Evolutionary conservation across 2,329 filamentous ascomycete genomes (phyloP), one percentile per base, ranked within the genome.

Genomic region (Paracorniculantispora psalliotae): DNA sequence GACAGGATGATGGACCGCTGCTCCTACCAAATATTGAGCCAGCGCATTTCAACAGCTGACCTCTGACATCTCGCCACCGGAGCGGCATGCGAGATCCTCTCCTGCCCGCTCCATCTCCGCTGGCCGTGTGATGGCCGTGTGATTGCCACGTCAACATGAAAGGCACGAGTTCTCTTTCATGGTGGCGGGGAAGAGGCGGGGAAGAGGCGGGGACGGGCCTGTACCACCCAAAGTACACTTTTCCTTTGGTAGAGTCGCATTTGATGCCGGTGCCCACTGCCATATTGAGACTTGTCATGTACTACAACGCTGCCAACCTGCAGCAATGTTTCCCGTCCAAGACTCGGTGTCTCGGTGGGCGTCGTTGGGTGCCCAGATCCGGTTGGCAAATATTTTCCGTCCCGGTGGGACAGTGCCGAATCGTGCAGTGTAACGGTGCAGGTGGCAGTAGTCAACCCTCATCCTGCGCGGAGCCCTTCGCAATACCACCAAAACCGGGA

Each of bases 131-230:
- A 53, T 57, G 55, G 28, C 43, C 43, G 49, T 54, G 30, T 54
- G 49, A 53, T 49, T 59, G 57, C 57, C 57, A 59, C 57, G 57
- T 59, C 39, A 41, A 47, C 49, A 23, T 25, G 26, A 19, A 35
- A 12, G 19, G 43, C 41, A 56, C 15, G 28, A 47, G 39, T 23
- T 47, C 7, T 47, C 41, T 35, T 25, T 25, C 17, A 35, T 46
- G 26, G 19, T 54, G 25, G 41, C n/a, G n/a, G n/a, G n/a, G n/a
- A n/a, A n/a, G 37, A 17, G 23, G 37, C 15, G 50, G 37, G 35
- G 46, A 4, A 28, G 26, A 49, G 39, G 28, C 28, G 51, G 48
- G 19, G 26, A 19, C 26, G 50, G 19, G 23, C 50, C 50, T 25
- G 12, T 50, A n/a, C 21, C 35, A 28, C 35, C 19, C 17, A 23